Base-by-base conservation (phyloP, 129 eudicot genomes). In the Kitagawia praeruptora region DNA sequence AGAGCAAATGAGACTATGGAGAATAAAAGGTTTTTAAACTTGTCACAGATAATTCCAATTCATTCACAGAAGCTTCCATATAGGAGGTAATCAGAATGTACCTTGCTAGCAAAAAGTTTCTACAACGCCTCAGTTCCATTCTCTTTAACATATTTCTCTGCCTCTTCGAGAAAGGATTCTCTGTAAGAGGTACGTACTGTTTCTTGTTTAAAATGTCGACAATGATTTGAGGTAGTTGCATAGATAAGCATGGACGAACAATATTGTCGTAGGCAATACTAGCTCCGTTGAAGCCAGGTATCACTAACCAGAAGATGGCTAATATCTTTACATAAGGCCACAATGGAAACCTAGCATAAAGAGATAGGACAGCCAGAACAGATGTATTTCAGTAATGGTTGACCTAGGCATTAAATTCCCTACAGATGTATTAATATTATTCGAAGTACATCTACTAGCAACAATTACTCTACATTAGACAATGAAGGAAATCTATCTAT, bases 101-200 rank as follows among this genome's bases (percentile, higher is more conserved):
- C 86, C 86, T 79, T 82, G 71, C 58, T 56, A 42, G 81, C 53
- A 70, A 85, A 45, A 15, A 85, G 86, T 45, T 79, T 75, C 77
- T 82, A 83, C 67, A 85, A 63, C 41, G 80, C 85, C 75, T 85
- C 83, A 23, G 76, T 64, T 14, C 85, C 85, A 70, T 81, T 85
- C 45, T 85, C 88, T 15, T 70, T 23, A 25, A 82, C 31, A 37
- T 75, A 85, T 34, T 56, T 81, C 34, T 78, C 85, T 41, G 80
- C 82, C 46, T 41, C 82, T 40, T 69, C 79, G 14, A 81, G 47
- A 47, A 81, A 77, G 41, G 76, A 49, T 74, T 80, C 78, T 1
- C 40, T 44, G 34, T 74, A 6, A 70, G 56, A 9, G 48, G 18
- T 39, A 13, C 47, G 39, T 81, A 51, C 28, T 64, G 64, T 47